Evolutionary conservation across 2,329 filamentous ascomycete species (phyloP).

Genomic region (Diplodia intermedia): DNA sequence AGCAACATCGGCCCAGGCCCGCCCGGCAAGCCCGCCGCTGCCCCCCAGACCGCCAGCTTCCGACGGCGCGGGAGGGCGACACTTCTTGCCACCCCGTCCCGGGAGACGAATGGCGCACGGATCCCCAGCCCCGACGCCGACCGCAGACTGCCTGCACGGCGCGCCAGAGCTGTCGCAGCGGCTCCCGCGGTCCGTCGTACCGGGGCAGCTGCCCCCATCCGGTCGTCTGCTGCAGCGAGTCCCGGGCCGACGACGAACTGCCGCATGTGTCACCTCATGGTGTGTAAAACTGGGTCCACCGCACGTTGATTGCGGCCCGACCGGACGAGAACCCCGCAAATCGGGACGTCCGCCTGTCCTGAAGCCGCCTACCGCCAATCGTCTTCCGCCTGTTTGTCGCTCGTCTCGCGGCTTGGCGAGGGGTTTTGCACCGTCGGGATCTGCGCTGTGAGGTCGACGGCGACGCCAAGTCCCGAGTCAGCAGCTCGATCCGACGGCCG

Average conservation of each 20-base stretch:
- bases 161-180: not conserved
- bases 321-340: conserved; percentile 15
- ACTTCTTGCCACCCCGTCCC: not conserved
- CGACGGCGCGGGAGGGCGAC: not conserved
- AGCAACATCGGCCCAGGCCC: not conserved
- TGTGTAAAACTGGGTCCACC: conserved; percentile 12
- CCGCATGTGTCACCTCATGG: conserved; percentile 11
- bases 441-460: not conserved
- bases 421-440: not conserved
- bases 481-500: not conserved
- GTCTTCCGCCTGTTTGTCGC: not conserved
- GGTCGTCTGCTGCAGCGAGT: not conserved
- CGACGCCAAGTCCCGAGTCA: not conserved
- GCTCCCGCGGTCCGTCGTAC: not conserved
- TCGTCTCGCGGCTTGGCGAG: conserved; percentile 1
- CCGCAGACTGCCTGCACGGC: not conserved
- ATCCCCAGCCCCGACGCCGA: conserved; percentile 6
- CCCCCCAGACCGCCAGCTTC: not conserved
- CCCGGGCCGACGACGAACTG: not conserved
- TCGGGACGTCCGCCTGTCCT: not conserved
- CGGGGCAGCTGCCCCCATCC: not conserved
- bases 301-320: conserved; percentile 25
- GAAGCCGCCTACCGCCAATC: conserved; percentile 11
- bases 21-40: not conserved
- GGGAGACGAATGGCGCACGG: conserved; percentile 1